Conservation (phyloP, 768 basidiomycete genomes). For the Suillus hirtellus region DNA sequence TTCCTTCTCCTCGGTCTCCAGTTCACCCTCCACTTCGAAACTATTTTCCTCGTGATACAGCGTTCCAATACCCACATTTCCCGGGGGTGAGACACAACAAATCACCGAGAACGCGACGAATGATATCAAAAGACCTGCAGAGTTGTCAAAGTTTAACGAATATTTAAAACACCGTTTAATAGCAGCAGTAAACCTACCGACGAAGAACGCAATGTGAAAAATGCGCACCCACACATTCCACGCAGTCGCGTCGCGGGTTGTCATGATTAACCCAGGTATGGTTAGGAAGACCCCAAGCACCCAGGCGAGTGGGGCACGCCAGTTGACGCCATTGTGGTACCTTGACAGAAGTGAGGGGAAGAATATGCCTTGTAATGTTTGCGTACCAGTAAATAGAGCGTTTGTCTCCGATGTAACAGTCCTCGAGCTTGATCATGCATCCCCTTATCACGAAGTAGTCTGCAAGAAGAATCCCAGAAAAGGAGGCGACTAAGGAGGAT, state of each 20-base stretch:
- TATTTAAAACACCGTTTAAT: not conserved
- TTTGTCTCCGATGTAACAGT: conserved; percentile 13
- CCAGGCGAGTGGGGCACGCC: conserved; percentile 18
- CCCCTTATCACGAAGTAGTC: conserved; percentile 15
- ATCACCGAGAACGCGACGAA: not conserved
- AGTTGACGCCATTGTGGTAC: conserved; percentile 14
- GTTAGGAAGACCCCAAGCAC: conserved; percentile 14
- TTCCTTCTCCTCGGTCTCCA: not conserved
- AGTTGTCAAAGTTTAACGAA: not conserved
- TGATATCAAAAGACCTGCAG: not conserved
- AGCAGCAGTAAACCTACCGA: conserved; percentile 8
- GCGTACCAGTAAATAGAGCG: conserved; percentile 15
- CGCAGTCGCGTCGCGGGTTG: conserved; percentile 14
- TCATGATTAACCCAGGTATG: conserved; percentile 23
- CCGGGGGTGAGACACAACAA: not conserved
- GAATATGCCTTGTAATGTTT: not conserved
- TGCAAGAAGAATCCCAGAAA: conserved; percentile 14
- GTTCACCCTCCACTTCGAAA: not conserved
- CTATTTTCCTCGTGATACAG: not conserved
- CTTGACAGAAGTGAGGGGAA: conserved; percentile 3
- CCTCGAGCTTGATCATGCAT: conserved; percentile 11
- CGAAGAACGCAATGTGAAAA: conserved; percentile 23
- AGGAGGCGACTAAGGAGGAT: conserved; percentile 9
- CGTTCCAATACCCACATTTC: conserved; percentile 1
- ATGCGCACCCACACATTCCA: conserved; percentile 19